These are phyloP conservation scores for Scedosporium aurantiacum DNA, from an alignment of 2,329 filamentous ascomycete species.

Conservation along the genomic window DNA sequence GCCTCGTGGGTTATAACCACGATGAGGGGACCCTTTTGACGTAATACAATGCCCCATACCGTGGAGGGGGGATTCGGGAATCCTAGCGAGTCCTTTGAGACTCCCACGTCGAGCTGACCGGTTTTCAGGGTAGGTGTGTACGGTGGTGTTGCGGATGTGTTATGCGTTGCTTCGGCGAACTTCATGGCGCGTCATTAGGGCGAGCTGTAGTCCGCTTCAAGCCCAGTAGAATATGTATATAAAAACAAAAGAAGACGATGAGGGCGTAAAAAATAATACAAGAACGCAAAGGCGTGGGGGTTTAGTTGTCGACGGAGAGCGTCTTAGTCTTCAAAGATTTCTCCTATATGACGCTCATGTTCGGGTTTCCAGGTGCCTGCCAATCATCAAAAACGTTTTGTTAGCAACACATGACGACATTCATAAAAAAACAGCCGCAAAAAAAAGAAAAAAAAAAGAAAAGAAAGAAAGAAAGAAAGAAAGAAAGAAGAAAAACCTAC, in stretches of 20 bases:
- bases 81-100: not conserved
- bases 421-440: too few relatives aligned
- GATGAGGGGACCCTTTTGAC: not conserved
- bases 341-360: constrained; percentile 57
- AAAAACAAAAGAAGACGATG: not conserved
- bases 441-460: too few relatives aligned
- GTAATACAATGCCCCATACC: not conserved
- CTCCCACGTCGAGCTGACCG: not conserved
- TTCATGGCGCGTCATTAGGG: too few relatives aligned
- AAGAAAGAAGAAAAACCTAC: constrained; percentile 36
- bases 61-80: not conserved
- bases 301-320: not conserved
- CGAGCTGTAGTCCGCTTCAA: too few relatives aligned
- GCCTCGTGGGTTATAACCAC: not conserved
- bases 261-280: not conserved
- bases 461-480: too few relatives aligned
- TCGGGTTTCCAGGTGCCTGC: constrained; percentile 69
- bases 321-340: constrained; percentile 18
- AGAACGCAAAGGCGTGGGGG: not conserved
- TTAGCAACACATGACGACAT: not conserved
- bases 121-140: too few relatives aligned
- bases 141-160: too few relatives aligned
- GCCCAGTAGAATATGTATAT: too few relatives aligned
- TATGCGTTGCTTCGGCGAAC: too few relatives aligned
- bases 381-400: not conserved